Evolutionary conservation across 345 rosid species (phyloP).

Genomic region (Microcos paniculata): DNA sequence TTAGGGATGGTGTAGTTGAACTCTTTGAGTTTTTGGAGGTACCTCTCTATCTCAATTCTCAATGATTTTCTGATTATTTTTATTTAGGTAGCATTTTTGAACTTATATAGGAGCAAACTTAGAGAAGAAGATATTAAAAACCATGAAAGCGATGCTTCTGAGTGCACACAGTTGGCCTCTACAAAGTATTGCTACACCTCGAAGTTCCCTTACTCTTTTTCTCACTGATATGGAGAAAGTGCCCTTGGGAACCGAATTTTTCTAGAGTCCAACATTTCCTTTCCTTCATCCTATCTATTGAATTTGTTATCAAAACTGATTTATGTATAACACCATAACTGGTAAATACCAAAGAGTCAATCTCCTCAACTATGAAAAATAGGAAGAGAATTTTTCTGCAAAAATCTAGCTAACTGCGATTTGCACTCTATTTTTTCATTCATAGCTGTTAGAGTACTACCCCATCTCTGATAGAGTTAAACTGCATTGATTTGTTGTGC

Average conservation of each 20-base stretch:
- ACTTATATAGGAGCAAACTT: not conserved
- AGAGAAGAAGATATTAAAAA: too few relatives aligned
- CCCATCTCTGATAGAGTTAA: not conserved
- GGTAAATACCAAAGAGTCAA: constrained; percentile 13
- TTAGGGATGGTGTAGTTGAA: constrained; percentile 78
- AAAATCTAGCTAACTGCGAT: not conserved
- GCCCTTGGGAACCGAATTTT: not conserved
- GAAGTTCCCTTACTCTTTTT: not conserved
- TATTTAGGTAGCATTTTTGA: not conserved
- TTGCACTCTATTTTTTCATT: not conserved
- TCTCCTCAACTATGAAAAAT: too few relatives aligned
- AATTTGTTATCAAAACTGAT: not conserved
- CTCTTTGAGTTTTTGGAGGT: constrained; percentile 84
- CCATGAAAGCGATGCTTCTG: too few relatives aligned
- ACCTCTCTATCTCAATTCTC: constrained; percentile 2
- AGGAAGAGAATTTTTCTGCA: too few relatives aligned
- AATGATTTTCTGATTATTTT: not conserved
- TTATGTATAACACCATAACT: not conserved
- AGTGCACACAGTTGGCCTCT: too few relatives aligned
- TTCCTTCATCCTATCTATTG: not conserved
- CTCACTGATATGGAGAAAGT: not conserved
- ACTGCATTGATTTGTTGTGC: too few relatives aligned
- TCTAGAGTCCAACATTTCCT: not conserved
- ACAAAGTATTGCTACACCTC: too few relatives aligned
- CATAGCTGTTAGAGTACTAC: not conserved